Conservation (phyloP, 2,329 filamentous ascomycete species). For the Bipolaris zeicola region DNA sequence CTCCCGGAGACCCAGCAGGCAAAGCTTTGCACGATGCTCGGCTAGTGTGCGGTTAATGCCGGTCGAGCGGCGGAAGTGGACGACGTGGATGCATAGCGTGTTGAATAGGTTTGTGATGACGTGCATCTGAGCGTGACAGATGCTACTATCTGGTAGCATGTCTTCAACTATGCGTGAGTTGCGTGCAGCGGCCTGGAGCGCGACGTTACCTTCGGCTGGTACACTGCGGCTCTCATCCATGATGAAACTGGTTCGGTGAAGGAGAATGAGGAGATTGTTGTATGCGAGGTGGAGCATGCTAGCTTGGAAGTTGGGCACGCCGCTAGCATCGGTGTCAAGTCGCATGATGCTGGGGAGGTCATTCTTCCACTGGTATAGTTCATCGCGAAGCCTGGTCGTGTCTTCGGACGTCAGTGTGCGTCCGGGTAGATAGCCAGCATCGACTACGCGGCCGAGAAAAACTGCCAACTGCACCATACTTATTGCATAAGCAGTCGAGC, state of each 20-base stretch:
- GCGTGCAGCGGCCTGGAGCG: constrained; percentile 54
- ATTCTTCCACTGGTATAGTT: constrained; percentile 50
- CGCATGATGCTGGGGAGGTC: constrained; percentile 46
- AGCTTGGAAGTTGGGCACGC: constrained; percentile 46
- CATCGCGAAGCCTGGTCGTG: constrained; percentile 32
- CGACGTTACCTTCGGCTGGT: constrained; percentile 47
- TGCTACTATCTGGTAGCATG: constrained; percentile 52
- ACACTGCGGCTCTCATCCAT: constrained; percentile 42
- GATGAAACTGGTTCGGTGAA: constrained; percentile 54
- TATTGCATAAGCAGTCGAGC: constrained; percentile 42
- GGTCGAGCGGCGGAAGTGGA: constrained; percentile 48
- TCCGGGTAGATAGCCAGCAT: constrained; percentile 43
- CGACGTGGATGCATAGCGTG: constrained; percentile 56
- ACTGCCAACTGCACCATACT: constrained; percentile 50
- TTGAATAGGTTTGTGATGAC: constrained; percentile 57
- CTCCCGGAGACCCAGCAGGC: constrained; percentile 55
- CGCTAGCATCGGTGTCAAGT: constrained; percentile 37
- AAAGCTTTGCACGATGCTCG: constrained; percentile 57
- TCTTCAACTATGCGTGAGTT: constrained; percentile 57
- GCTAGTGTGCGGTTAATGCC: constrained; percentile 53
- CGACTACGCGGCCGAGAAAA: constrained; percentile 48
- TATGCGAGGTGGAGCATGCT: constrained; percentile 53
- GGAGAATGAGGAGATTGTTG: constrained; percentile 55
- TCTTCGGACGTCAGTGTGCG: constrained; percentile 25
- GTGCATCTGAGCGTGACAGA: constrained; percentile 55